Conservation (phyloP, 176 grass and related monocot genomes). For the Triticum dicoccoides region DNA sequence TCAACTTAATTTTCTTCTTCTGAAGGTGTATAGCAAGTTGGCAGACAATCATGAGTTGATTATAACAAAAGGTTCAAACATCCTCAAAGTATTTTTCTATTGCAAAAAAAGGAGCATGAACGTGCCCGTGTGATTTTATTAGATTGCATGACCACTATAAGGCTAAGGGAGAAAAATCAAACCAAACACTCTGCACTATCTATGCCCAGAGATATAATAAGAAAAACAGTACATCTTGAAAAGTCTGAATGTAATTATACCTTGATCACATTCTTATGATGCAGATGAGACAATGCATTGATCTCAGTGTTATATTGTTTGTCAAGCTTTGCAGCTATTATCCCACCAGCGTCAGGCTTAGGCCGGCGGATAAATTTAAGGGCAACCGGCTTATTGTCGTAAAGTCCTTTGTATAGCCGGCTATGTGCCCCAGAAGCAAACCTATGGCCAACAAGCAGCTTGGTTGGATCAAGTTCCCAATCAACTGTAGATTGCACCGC, state of each 20-base stretch:
- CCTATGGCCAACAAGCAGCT: slow-evolving; percentile 50
- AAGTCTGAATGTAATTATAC: slow-evolving; percentile 22
- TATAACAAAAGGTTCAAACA: neutral
- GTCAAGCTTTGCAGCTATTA: slow-evolving; percentile 50
- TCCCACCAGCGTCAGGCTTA: slow-evolving; percentile 50
- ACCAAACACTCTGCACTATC: neutral
- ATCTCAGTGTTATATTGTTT: slow-evolving; percentile 75
- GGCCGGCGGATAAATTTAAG: slow-evolving; percentile 71
- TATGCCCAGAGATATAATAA: neutral
- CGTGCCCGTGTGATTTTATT: neutral
- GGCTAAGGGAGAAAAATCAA: neutral
- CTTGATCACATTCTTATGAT: slow-evolving; percentile 80
- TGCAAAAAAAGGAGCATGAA: neutral
- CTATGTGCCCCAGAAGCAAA: slow-evolving; percentile 72
- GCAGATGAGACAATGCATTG: slow-evolving; percentile 58
- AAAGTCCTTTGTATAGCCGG: slow-evolving; percentile 54
- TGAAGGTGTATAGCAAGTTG: neutral
- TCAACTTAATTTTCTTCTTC: neutral
- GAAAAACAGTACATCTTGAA: neutral
- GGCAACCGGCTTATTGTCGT: slow-evolving; percentile 68
- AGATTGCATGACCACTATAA: neutral
- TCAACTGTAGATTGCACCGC: slow-evolving; percentile 39
- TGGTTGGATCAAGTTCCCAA: slow-evolving; percentile 53
- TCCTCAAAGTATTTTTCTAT: neutral
- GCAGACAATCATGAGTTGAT: neutral